Evolutionary conservation across 2,329 filamentous ascomycete genomes (phyloP).

Genomic region (Arthrobotrys sinensis): DNA sequence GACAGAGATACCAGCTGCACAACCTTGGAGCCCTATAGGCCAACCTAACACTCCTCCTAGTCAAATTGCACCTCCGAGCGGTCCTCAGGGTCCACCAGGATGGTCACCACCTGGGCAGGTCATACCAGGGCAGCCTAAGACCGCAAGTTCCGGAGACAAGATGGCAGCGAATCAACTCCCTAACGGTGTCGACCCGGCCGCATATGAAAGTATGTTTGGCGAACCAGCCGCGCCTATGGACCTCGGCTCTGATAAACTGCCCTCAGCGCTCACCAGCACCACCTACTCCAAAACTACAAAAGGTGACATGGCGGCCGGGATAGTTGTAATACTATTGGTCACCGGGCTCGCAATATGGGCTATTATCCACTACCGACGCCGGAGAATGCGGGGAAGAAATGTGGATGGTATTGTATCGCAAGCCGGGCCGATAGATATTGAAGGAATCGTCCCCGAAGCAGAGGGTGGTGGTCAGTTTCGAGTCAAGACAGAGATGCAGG

Average conservation of each 20-base stretch:
- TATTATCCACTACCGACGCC: constrained; percentile 6
- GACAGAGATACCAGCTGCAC: background rate
- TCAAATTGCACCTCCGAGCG: background rate
- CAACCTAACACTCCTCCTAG: background rate
- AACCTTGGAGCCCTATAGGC: background rate
- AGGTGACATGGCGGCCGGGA: constrained; percentile 33
- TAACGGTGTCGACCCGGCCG: constrained; percentile 37
- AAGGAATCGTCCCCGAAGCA: constrained; percentile 14
- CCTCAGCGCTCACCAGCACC: background rate
- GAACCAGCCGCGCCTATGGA: constrained; percentile 27
- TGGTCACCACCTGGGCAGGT: constrained; percentile 17
- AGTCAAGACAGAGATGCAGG: constrained; percentile 22
- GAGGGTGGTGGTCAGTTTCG: constrained; percentile 19
- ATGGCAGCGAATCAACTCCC: constrained; percentile 27
- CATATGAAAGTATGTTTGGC: constrained; percentile 22
- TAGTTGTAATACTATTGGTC: constrained; percentile 27
- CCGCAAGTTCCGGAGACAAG: background rate
- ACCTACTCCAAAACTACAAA: constrained; percentile 10
- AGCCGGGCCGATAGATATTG: background rate
- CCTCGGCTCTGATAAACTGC: constrained; percentile 14
- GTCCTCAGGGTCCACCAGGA: background rate
- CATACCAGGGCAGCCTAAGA: constrained; percentile 2
- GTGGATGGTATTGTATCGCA: background rate
- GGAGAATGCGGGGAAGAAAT: background rate
- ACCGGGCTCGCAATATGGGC: constrained; percentile 10